A percentile compares a stretch with the other conserved stretches of the same genome.
phyloP scores from a whole-genome alignment of 495 filamentous ascomycete genomes.

The Clavariopsis aquatica region DNA sequence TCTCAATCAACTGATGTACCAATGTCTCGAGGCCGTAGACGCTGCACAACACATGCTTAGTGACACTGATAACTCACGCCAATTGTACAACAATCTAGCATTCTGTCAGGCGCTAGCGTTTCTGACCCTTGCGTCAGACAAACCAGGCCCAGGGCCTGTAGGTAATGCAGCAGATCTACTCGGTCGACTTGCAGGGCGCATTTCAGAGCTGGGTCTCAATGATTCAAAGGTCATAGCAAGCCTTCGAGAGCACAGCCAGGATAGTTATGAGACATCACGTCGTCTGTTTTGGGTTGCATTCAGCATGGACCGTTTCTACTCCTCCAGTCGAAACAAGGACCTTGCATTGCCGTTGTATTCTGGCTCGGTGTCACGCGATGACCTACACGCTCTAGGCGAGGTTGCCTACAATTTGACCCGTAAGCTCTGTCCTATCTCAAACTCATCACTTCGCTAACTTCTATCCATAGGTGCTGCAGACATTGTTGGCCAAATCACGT shows the following conservation, averaged over 20 bases:
- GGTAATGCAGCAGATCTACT: slow-evolving; percentile 24
- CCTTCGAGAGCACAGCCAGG: slow-evolving; percentile 25
- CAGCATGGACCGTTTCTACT: slow-evolving; percentile 35
- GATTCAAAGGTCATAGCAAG: slow-evolving; percentile 21
- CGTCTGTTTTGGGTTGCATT: slow-evolving; percentile 34
- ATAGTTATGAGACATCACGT: slow-evolving; percentile 25
- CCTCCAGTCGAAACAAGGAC: slow-evolving; percentile 26
- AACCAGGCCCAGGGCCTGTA: slow-evolving; percentile 15
- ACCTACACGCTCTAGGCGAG: slow-evolving; percentile 26
- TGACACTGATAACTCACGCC: slow-evolving; percentile 21
- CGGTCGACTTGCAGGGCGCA: slow-evolving; percentile 29
- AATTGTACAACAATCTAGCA: slow-evolving; percentile 28
- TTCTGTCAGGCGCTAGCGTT: slow-evolving; percentile 31
- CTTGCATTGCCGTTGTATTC: slow-evolving; percentile 21
- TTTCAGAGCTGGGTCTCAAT: slow-evolving; percentile 28
- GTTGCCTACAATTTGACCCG: slow-evolving; percentile 32
- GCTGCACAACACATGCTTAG: slow-evolving; percentile 19
- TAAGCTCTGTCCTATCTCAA: background rate
- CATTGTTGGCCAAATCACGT: slow-evolving; percentile 31
- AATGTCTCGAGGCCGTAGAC: slow-evolving; percentile 20
- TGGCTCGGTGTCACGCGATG: slow-evolving; percentile 25
- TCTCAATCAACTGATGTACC: slow-evolving; percentile 19
- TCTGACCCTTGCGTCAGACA: slow-evolving; percentile 29
- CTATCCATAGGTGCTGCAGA: slow-evolving; percentile 24
- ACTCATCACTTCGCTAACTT: background rate